Evolutionary conservation across 108 stramenopile species (phyloP).

Genomic region (Schizochytrium sp.): DNA sequence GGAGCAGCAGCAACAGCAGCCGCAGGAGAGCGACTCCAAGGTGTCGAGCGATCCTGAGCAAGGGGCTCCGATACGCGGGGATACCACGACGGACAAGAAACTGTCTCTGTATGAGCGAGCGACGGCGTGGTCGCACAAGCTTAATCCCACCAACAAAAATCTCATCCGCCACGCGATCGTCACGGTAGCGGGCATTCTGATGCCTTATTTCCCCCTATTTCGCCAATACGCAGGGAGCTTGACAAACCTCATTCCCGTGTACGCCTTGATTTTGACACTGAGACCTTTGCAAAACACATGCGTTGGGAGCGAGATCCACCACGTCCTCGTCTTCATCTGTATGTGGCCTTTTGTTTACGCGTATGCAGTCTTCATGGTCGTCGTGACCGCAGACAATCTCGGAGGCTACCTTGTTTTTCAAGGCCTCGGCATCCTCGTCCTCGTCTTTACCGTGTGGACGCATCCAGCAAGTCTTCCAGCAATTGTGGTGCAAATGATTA

Average conservation of each 20-base stretch:
- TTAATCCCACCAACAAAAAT: background rate
- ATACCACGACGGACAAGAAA: too few relatives aligned
- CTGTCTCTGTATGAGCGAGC: too few relatives aligned
- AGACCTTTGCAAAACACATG: background rate
- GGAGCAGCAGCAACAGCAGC: too few relatives aligned
- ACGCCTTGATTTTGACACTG: background rate
- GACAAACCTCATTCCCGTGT: background rate
- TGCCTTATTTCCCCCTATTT: background rate
- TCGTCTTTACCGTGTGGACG: background rate
- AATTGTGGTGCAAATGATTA: background rate
- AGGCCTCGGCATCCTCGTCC: background rate
- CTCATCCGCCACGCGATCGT: background rate
- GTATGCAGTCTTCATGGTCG: background rate
- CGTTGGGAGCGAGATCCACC: background rate
- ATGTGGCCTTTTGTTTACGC: background rate
- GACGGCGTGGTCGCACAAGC: too few relatives aligned
- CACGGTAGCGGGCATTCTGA: background rate
- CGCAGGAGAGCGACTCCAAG: too few relatives aligned
- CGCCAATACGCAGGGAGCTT: background rate
- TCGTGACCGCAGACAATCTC: background rate
- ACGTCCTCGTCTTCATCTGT: background rate
- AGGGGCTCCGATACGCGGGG: too few relatives aligned
- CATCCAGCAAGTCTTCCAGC: background rate
- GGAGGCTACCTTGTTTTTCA: background rate
- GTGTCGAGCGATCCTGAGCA: too few relatives aligned